phyloP scores from a whole-genome alignment of 768 basidiomycete genomes.

The Psilocybe sp. region DNA sequence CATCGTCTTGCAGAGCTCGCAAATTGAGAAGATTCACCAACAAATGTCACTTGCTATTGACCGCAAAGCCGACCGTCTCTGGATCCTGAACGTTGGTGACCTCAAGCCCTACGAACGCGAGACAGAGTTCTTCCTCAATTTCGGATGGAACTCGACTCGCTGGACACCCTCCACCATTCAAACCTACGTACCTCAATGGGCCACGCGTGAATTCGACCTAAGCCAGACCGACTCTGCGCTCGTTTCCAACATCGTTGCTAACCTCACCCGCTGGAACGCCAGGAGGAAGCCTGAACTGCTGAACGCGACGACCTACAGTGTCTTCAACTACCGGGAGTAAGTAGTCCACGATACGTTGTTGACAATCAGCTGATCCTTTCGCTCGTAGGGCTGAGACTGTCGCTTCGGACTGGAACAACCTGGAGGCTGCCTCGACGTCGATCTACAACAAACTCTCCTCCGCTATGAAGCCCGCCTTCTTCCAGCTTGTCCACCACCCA shows the following conservation, averaged over 20 bases:
- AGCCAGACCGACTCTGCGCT: conserved; percentile 32
- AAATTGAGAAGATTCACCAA: conserved; percentile 60
- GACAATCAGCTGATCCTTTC: background rate
- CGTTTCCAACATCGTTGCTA: conserved; percentile 52
- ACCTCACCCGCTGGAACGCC: conserved; percentile 55
- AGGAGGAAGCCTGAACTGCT: conserved; percentile 66
- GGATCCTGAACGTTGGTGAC: conserved; percentile 77
- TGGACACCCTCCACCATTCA: conserved; percentile 56
- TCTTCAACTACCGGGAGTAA: conserved; percentile 69
- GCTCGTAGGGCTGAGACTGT: conserved; percentile 53
- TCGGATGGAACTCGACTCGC: conserved; percentile 56
- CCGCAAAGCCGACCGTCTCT: conserved; percentile 55
- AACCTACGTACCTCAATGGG: conserved; percentile 55
- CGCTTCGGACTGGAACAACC: conserved; percentile 44
- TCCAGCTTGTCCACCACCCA: conserved; percentile 69
- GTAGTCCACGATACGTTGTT: conserved; percentile 18
- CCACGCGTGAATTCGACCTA: conserved; percentile 61
- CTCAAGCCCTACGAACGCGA: conserved; percentile 73
- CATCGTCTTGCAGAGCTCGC: conserved; percentile 37
- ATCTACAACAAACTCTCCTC: conserved; percentile 53
- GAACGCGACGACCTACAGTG: conserved; percentile 58
- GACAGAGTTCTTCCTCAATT: conserved; percentile 64
- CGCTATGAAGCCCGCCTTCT: conserved; percentile 56
- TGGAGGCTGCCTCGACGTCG: conserved; percentile 46
- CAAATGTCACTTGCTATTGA: conserved; percentile 67